Evolutionary conservation across 2,329 filamentous ascomycete species (phyloP), one percentile per base, ranked within the genome.

Genomic region (Parasarocladium wereldwijsianum): DNA sequence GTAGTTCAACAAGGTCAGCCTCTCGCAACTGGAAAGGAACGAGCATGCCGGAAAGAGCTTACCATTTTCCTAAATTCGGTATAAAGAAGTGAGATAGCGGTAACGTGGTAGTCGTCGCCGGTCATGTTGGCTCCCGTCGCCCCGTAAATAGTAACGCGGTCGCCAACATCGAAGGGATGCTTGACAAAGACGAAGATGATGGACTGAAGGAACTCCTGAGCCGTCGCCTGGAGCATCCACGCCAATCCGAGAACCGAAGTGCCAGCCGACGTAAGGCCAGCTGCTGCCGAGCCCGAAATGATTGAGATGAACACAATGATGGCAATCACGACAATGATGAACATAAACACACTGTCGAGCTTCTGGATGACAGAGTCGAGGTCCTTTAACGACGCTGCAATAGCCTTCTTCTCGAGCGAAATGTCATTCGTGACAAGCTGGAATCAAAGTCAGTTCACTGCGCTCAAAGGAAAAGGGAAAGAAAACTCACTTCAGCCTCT

Each of bases 11-110:
- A n/a, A n/a, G n/a, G n/a, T n/a, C n/a, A n/a, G n/a, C n/a, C n/a
- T n/a, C n/a, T n/a, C n/a, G n/a, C n/a, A n/a, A n/a, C n/a, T n/a
- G n/a, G n/a, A n/a, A n/a, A n/a, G n/a, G n/a, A n/a, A n/a, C n/a
- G n/a, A n/a, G n/a, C n/a, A n/a, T n/a, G n/a, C n/a, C n/a, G n/a
- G n/a, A n/a, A n/a, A n/a, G n/a, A n/a, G n/a, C n/a, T n/a, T n/a
- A n/a, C n/a, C 81, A 94, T 87, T 62, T 94, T 94, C 65, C 94
- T 94, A 62, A 94, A 94, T 46, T 94, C 87, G 10, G 87, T 96
- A 50, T 90, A 96, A 11, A 94, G 66, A 2, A 96, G 65, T 2
- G 84, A 80, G 32, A 96, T 92, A 46, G 93, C 83, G 32, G 92
- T 93, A 32, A 96, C 86, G 40, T 93, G 94, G 54, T 93, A 96